Evolutionary conservation across 768 basidiomycete genomes (phyloP).

Genomic region (Leccinum imitatum): DNA sequence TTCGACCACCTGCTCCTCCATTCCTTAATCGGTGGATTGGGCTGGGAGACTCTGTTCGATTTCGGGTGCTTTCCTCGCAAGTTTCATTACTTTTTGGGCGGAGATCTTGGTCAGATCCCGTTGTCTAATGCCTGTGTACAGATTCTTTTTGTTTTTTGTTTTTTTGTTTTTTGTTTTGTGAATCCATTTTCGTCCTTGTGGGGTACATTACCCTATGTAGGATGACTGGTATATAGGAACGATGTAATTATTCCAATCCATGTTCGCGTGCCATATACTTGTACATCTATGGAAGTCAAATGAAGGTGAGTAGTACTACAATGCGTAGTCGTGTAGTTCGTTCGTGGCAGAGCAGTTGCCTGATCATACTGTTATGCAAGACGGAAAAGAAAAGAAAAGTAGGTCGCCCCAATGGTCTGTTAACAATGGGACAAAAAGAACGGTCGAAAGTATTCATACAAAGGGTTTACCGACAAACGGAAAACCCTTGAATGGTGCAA

Average conservation of each 20-base stretch:
- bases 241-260: neutral
- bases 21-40: no score
- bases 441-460: conserved; percentile 19
- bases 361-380: neutral
- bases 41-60: no score
- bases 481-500: neutral
- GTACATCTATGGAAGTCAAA: conserved; percentile 13
- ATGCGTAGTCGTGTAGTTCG: conserved; percentile 19
- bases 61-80: no score
- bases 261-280: neutral
- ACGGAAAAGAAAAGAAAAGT: neutral
- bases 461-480: neutral
- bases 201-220: no score
- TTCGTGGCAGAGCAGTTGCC: neutral
- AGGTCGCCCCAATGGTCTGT: neutral
- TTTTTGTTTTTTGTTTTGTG: no score
- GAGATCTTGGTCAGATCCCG: no score
- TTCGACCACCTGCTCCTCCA: no score
- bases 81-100: no score
- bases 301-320: conserved; percentile 28
- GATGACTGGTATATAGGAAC: no score
- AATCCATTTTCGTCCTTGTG: no score
- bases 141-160: no score
- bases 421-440: neutral
- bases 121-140: no score